These are phyloP conservation scores for Paraphoma chrysanthemicola DNA, from an alignment of 2,329 filamentous ascomycete species.

Conservation along the genomic window DNA sequence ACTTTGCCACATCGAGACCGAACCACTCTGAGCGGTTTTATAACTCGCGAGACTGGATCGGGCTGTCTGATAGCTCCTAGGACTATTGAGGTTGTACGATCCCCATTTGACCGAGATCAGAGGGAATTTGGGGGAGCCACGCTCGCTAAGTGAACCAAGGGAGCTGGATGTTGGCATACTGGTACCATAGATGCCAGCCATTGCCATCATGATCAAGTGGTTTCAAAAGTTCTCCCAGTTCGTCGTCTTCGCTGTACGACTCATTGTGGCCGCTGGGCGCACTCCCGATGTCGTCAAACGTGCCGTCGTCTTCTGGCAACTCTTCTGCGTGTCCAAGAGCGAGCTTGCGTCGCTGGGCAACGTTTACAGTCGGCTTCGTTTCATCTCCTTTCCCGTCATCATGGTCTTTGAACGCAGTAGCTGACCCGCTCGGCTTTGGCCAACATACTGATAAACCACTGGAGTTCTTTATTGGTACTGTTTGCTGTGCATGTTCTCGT, in stretches of 20 bases:
- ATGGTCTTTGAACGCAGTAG: too few relatives aligned
- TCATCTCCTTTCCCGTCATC: too few relatives aligned
- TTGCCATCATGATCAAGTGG: not conserved
- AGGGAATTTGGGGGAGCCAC: not conserved
- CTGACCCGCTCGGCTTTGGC: too few relatives aligned
- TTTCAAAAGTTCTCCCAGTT: not conserved
- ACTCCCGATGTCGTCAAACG: too few relatives aligned
- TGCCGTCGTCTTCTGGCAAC: too few relatives aligned
- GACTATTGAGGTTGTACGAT: not conserved
- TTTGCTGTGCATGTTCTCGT: too few relatives aligned
- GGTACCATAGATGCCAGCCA: not conserved
- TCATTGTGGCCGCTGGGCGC: not conserved
- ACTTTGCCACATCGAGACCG: not conserved
- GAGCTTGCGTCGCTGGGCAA: too few relatives aligned
- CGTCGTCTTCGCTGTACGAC: not conserved
- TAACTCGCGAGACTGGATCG: slow-evolving; percentile 3
- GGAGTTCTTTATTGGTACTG: too few relatives aligned
- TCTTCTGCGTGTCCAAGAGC: too few relatives aligned
- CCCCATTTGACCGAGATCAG: not conserved
- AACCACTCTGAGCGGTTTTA: not conserved
- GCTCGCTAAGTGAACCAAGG: not conserved
- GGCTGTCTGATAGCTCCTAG: slow-evolving; percentile 5
- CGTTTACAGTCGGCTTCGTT: too few relatives aligned
- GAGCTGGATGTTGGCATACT: not conserved
- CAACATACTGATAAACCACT: too few relatives aligned